Evolutionary conservation across 495 filamentous ascomycete genomes (phyloP).

Genomic region (Aspergillus haitiensis): DNA sequence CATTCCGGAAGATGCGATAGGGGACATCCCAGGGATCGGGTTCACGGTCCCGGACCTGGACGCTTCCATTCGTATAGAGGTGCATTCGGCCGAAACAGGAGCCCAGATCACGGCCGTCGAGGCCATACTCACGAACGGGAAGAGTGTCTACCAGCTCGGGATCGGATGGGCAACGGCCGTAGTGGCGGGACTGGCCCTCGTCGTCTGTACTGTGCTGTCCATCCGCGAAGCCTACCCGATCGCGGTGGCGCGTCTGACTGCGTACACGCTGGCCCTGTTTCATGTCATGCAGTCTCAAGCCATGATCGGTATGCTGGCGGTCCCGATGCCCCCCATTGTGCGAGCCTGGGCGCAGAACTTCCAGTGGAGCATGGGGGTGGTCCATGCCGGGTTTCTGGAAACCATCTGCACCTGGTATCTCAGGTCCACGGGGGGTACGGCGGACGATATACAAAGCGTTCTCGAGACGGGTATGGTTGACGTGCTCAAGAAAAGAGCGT

Average conservation of each 20-base stretch:
- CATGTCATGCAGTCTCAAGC: constrained; percentile 95
- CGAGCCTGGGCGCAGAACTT: constrained; percentile 96
- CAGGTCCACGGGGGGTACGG: constrained; percentile 83
- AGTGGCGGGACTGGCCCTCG: constrained; percentile 76
- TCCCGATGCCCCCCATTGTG: constrained; percentile 83
- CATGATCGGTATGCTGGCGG: constrained; percentile 81
- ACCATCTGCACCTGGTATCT: constrained; percentile 92
- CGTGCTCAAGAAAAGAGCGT: constrained; percentile 28
- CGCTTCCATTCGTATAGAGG: constrained; percentile 73
- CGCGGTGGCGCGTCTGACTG: constrained; percentile 89
- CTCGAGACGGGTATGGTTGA: constrained; percentile 61
- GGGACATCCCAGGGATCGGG: constrained; percentile 73
- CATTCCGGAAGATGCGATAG: constrained; percentile 54
- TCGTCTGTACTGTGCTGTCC: constrained; percentile 75
- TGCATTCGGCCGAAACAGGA: constrained; percentile 62
- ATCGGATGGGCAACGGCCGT: constrained; percentile 89
- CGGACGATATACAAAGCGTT: constrained; percentile 71
- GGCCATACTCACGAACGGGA: constrained; percentile 83
- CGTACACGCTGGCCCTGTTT: constrained; percentile 86
- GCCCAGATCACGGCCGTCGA: constrained; percentile 79
- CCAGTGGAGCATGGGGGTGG: constrained; percentile 97
- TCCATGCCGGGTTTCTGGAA: constrained; percentile 81
- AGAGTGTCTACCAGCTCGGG: constrained; percentile 83
- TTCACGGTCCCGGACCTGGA: constrained; percentile 94
- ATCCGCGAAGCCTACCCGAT: constrained; percentile 80